Base-by-base conservation (phyloP, 2,329 filamentous ascomycete genomes). In the Apiospora pterosperma region DNA sequence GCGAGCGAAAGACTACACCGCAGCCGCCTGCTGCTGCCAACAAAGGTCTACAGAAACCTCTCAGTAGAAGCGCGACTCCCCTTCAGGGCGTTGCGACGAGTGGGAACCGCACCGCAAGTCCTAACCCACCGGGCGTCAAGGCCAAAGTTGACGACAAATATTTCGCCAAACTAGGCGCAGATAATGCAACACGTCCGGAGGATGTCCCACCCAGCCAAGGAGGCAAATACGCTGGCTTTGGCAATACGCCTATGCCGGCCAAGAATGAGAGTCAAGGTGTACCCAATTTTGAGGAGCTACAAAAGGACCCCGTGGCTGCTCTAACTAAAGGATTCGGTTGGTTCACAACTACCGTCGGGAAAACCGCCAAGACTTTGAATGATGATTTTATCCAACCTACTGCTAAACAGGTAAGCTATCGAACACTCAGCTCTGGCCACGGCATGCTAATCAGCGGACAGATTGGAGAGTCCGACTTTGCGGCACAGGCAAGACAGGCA, bases 271-370 rank as follows among this genome's bases (percentile, higher is more conserved):
- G 76, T 61, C 79, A 80, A 14, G 78, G 76, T 12, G 76, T 91
- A 31, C 92, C 91, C 0, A 88, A 88, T 14, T 81, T 96, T n/a
- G 90, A 96, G 63, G 95, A 98, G 63, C 87, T 98, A 74, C 93
- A 97, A 77, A 92, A 90, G 75, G 96, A 99, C 75, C 94, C 96
- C 0, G 83, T 98, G 67, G 94, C 88, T 1, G 93, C 95, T 19
- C 78, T 99, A 71, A 93, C 89, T 34, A 97, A 97, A 79, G 92
- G 95, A 0, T 96, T 98, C 73, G 95, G 95, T 10, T 98, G 96
- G 93, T 93, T 98, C 74, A 87, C 93, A 21, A 91, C 88, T 38
- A 93, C 92, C 14, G 93, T 98, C 48, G 89, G 89, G 31, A 97
- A 96, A 83, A 92, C 92, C 69, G 96, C 94, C 41, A 96, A 97